These are phyloP conservation scores for Tetragonia tetragonoides DNA, from an alignment of 148 eudicot species.

Conservation along the genomic window DNA sequence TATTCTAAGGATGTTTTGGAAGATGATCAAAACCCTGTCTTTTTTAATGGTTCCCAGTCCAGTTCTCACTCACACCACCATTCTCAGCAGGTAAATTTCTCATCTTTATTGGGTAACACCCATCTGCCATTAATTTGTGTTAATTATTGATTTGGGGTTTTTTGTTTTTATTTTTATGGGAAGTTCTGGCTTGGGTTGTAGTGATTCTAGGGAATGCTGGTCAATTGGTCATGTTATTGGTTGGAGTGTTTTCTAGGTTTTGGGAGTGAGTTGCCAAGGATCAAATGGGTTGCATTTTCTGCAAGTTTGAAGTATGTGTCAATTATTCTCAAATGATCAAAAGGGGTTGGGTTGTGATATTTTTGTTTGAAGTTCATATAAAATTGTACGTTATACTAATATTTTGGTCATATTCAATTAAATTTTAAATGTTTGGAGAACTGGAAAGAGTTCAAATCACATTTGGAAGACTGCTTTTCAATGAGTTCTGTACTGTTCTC, in stretches of 20 bases:
- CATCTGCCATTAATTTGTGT: background rate
- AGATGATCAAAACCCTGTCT: slow-evolving; percentile 31
- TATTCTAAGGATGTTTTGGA: slow-evolving; percentile 35
- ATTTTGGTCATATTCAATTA: background rate
- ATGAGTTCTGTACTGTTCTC: background rate
- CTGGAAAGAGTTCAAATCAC: background rate
- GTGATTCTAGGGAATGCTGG: too few species aligned
- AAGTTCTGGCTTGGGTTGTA: background rate
- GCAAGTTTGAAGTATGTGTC: background rate
- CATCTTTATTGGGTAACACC: background rate
- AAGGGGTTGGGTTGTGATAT: background rate
- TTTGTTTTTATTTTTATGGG: background rate
- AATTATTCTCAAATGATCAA: background rate
- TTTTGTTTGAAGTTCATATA: background rate
- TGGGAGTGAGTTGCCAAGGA: background rate
- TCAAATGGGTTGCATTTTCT: background rate
- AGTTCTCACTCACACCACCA: slow-evolving; percentile 16
- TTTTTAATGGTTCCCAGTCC: slow-evolving; percentile 22
- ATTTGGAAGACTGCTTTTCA: background rate
- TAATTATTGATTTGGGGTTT: background rate
- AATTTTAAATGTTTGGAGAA: background rate
- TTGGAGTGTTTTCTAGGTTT: background rate
- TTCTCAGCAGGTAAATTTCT: slow-evolving; percentile 28
- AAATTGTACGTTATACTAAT: background rate
- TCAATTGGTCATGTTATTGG: too few species aligned